Percentiles rank a stretch among this genome's conserved stretches.
Evolutionary conservation across 2,329 filamentous ascomycete species (phyloP).

Genomic region (Fusarium algeriense): DNA sequence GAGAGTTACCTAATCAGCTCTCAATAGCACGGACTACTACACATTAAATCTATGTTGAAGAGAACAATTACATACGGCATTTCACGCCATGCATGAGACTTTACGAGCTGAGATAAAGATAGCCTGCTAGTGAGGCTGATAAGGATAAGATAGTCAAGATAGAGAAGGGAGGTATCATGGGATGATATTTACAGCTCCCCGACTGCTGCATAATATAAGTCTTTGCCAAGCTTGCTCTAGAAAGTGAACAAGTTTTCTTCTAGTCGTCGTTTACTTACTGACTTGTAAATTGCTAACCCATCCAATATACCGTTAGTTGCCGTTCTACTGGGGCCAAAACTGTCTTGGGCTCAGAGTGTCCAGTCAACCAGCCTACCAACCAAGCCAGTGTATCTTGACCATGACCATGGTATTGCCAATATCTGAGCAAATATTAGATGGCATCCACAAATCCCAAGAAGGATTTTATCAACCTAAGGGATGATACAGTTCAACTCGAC

Average conservation of each 20-base stretch:
- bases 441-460: background rate
- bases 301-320: background rate
- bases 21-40: background rate
- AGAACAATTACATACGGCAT: background rate
- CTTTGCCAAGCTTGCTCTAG: background rate
- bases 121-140: background rate
- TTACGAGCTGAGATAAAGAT: background rate
- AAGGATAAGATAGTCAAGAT: background rate
- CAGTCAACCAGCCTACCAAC: background rate
- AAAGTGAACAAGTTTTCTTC: background rate
- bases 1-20: conserved; percentile 27
- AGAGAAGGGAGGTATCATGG: background rate
- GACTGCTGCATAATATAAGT: background rate
- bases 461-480: background rate
- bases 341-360: background rate
- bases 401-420: background rate
- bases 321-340: background rate
- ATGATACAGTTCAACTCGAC: too few species aligned
- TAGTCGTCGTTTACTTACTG: background rate
- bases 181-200: background rate
- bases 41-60: background rate
- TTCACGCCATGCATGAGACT: background rate
- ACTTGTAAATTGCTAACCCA: background rate
- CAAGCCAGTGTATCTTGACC: background rate
- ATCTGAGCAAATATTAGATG: background rate